phyloP scores from a whole-genome alignment of 768 basidiomycete species.

The Saitozyma podzolica region DNA sequence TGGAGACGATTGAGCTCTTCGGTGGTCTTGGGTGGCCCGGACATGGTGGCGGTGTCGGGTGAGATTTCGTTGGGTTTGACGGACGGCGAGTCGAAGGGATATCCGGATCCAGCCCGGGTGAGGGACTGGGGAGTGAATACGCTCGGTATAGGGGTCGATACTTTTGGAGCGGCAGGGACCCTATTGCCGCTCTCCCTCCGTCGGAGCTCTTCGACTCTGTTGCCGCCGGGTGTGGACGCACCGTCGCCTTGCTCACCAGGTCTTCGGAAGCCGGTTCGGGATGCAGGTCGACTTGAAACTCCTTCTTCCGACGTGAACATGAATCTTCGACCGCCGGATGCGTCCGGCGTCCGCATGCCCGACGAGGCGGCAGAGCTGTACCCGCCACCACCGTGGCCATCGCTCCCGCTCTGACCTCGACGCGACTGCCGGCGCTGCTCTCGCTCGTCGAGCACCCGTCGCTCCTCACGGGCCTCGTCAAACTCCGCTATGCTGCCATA shows the following conservation, averaged over 20 bases:
- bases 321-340: constrained; percentile 55
- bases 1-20: constrained; percentile 83
- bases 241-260: constrained; percentile 61
- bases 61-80: neutral
- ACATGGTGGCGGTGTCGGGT: constrained; percentile 25
- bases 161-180: constrained; percentile 24
- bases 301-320: constrained; percentile 52
- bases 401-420: constrained; percentile 53
- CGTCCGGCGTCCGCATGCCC: constrained; percentile 47
- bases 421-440: constrained; percentile 60
- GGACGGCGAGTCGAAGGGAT: constrained; percentile 28
- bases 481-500: constrained; percentile 84
- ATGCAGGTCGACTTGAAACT: constrained; percentile 61
- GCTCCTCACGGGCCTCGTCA: constrained; percentile 83
- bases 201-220: constrained; percentile 30
- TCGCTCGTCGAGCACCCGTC: constrained; percentile 79
- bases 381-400: constrained; percentile 32
- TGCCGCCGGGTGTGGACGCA: constrained; percentile 11
- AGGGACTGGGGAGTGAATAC: constrained; percentile 73
- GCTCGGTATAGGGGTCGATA: constrained; percentile 77
- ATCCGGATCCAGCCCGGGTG: constrained; percentile 27
- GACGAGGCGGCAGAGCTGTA: constrained; percentile 28
- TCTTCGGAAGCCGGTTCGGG: constrained; percentile 83
- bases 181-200: constrained; percentile 23
- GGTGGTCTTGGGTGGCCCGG: constrained; percentile 48